A percentile compares a stretch with the other conserved stretches of the same genome.
Conservation (phyloP, 2,329 filamentous ascomycete species). For the Tolypocladium capitatum region DNA sequence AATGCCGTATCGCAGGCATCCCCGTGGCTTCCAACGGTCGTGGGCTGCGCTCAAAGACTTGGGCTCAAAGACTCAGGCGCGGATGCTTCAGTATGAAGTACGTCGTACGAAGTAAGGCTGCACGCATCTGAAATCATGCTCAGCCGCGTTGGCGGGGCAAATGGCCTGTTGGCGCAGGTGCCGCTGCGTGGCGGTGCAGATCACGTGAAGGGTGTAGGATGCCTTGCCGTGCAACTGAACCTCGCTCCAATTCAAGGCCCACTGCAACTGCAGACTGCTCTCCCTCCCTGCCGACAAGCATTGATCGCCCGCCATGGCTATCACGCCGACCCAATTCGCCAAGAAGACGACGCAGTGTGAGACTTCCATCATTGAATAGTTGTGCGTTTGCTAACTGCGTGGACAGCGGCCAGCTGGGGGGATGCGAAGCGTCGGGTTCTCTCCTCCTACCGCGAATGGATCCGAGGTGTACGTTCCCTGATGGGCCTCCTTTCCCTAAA, state of each 20-base stretch:
- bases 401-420: constrained; percentile 68
- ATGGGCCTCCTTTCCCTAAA: neutral
- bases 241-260: constrained; percentile 15
- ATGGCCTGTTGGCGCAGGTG: constrained; percentile 7
- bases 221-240: constrained; percentile 9
- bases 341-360: constrained; percentile 66
- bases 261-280: constrained; percentile 16
- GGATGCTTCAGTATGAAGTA: too few relatives aligned
- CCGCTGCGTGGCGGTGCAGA: constrained; percentile 4
- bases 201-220: constrained; percentile 16
- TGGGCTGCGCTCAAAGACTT: neutral
- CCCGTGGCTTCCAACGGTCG: constrained; percentile 1
- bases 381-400: constrained; percentile 20
- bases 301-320: constrained; percentile 54
- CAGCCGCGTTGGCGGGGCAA: constrained; percentile 6
- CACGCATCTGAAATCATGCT: constrained; percentile 2
- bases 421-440: constrained; percentile 83
- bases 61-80: too few relatives aligned
- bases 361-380: constrained; percentile 17
- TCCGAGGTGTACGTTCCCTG: constrained; percentile 70
- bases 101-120: too few relatives aligned
- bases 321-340: constrained; percentile 87
- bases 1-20: constrained; percentile 68
- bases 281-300: constrained; percentile 16
- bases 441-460: constrained; percentile 86